Base-by-base conservation (phyloP, 2,329 filamentous ascomycete genomes). In the Colletotrichum trifolii region DNA sequence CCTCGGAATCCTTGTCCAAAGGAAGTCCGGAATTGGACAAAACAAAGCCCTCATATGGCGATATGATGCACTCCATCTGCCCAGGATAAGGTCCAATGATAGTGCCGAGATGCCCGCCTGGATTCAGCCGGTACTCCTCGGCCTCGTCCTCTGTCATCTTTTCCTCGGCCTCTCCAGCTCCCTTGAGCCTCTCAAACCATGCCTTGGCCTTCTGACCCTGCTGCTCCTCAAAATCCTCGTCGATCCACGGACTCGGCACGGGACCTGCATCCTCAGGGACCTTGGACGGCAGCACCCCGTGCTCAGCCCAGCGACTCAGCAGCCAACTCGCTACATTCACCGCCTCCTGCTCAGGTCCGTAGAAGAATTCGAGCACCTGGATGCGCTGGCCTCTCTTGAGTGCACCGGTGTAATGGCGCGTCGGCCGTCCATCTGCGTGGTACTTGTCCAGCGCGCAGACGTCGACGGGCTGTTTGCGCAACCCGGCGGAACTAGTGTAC, bases 321-420 rank as follows among this genome's bases (percentile, higher is more conserved):
- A 72, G 46, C 48, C 55, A 61, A 2, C 59, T 67, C 10, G 71
- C 70, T 6, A 64, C 54, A n/a, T 61, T 60, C 11, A 69, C 69
- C 5, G 70, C 69, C 10, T 64, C 60, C 9, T 67, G 52, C 8
- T 63, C 62, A 1, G 71, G 71, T 10, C 71, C 71, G 52, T 70
- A 72, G 13, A 72, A 71, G 40, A 68, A 66, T 15, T 72, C 67
- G n/a, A 71, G 52, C 1, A 72, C 69, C 38, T 69, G 67, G 5
- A 67, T 68, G 13, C 69, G 67, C 36, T 71, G 64, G 6, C 68
- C 65, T 0, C 69, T 42, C 33, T 75, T 73, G 12, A 80, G 67
- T 2, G 77, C 76, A 2, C 78, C 79, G 13, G 75, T 73, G 66
- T 80, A 80, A 45, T 76, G 67, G 15, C 77, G 74, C 11, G 75